A percentile compares a stretch with the other conserved stretches of the same genome.
These are phyloP conservation scores for Solanum pimpinellifolium DNA, from an alignment of 257 asterid species.

Conservation along the genomic window DNA sequence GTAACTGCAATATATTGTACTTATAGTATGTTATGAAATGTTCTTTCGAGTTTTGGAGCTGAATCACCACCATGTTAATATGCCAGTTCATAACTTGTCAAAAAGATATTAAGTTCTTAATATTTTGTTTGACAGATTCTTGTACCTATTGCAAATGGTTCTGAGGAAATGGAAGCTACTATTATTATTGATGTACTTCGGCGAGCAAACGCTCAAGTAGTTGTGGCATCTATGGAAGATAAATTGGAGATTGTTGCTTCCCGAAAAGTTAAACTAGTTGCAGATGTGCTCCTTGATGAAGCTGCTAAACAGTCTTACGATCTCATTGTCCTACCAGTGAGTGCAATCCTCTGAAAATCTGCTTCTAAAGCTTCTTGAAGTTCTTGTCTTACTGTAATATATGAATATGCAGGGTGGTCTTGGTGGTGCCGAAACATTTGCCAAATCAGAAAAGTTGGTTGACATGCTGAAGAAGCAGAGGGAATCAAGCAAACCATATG, in stretches of 20 bases:
- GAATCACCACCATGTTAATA: not conserved
- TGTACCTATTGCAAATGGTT: constrained; percentile 93
- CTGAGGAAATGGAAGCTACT: constrained; percentile 96
- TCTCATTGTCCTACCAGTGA: constrained; percentile 78
- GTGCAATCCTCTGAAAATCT: constrained; percentile 2
- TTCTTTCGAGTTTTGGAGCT: not conserved
- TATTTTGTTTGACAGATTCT: constrained; percentile 45
- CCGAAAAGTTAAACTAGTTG: constrained; percentile 80
- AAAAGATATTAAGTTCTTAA: not conserved
- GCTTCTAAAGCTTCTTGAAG: not conserved
- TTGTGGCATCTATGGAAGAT: constrained; percentile 77
- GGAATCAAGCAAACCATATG: constrained; percentile 54
- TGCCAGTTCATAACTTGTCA: not conserved
- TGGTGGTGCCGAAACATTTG: constrained; percentile 90
- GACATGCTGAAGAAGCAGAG: constrained; percentile 69
- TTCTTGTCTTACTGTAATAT: not conserved
- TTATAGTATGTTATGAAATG: not conserved
- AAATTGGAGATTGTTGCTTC: constrained; percentile 75
- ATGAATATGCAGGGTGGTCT: constrained; percentile 64
- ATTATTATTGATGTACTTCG: constrained; percentile 79
- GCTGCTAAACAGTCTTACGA: constrained; percentile 49
- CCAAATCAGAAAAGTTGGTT: constrained; percentile 62
- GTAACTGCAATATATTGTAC: not conserved
- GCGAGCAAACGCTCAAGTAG: constrained; percentile 78
- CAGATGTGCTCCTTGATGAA: constrained; percentile 77